These are phyloP conservation scores for Nematocida parisii DNA, from an alignment of 371 early-diverging fungal species.

Conservation along the genomic window DNA sequence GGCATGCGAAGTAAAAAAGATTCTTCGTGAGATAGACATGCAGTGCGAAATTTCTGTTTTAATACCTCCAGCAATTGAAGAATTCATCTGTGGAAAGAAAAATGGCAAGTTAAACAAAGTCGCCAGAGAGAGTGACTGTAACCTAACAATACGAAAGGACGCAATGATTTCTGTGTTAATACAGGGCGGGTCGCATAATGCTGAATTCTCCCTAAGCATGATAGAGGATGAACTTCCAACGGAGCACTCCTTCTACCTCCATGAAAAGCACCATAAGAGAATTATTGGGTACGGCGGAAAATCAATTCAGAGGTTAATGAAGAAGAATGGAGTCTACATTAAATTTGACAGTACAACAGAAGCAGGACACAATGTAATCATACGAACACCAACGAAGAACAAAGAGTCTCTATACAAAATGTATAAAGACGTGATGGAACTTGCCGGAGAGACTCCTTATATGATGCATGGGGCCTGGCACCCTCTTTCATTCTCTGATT, in stretches of 20 bases:
- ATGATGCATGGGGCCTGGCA: slow-evolving; percentile 19
- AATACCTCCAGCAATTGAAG: slow-evolving; percentile 77
- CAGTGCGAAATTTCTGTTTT: slow-evolving; percentile 68
- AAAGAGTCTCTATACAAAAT: slow-evolving; percentile 58
- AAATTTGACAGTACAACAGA: slow-evolving; percentile 72
- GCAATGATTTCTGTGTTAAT: slow-evolving; percentile 27
- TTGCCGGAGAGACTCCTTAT: slow-evolving; percentile 46
- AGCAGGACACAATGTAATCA: slow-evolving; percentile 64
- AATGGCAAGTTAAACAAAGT: slow-evolving; percentile 86
- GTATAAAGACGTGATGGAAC: slow-evolving; percentile 62
- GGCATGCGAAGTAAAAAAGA: slow-evolving; percentile 36
- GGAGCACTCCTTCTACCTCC: slow-evolving; percentile 74
- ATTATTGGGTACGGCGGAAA: slow-evolving; percentile 88
- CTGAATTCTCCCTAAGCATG: slow-evolving; percentile 50
- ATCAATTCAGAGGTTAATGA: slow-evolving; percentile 87
- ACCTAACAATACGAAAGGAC: slow-evolving; percentile 57
- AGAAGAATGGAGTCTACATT: slow-evolving; percentile 84
- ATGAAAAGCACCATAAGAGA: slow-evolving; percentile 81
- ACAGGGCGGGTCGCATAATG: slow-evolving; percentile 37
- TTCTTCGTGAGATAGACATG: slow-evolving; percentile 30
- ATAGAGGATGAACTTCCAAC: slow-evolving; percentile 64
- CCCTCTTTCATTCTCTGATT: slow-evolving; percentile 51
- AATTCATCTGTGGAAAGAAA: slow-evolving; percentile 86
- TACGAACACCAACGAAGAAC: slow-evolving; percentile 67
- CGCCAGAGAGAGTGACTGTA: slow-evolving; percentile 75